A percentile compares a stretch with the other conserved stretches of the same genome.
Conservation (phyloP, 768 basidiomycete species). For the Hortiboletus campestris region DNA sequence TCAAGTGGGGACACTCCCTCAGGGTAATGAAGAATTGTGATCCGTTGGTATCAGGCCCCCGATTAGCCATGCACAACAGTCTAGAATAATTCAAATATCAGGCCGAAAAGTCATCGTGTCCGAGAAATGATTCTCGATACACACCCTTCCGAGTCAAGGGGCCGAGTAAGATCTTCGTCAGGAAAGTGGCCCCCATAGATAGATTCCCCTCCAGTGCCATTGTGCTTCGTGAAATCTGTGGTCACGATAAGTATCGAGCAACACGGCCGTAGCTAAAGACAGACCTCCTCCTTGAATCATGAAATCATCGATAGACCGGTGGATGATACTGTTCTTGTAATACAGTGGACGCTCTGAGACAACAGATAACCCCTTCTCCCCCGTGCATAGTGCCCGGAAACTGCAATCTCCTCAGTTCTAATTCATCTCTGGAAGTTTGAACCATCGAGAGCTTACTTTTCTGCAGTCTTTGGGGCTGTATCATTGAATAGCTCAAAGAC, state of each 20-base stretch:
- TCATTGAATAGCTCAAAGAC: constrained; percentile 78
- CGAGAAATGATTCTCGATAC: constrained; percentile 17
- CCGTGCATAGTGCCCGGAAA: constrained; percentile 84
- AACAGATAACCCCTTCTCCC: constrained; percentile 73
- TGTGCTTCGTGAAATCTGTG: constrained; percentile 76
- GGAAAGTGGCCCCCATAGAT: constrained; percentile 75
- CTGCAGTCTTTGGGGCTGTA: constrained; percentile 67
- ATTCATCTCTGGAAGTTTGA: background rate
- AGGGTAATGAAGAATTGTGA: constrained; percentile 89
- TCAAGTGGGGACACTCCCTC: constrained; percentile 67
- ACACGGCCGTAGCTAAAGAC: constrained; percentile 10
- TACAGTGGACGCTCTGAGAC: constrained; percentile 66
- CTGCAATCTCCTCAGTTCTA: constrained; percentile 38
- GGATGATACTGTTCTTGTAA: constrained; percentile 78
- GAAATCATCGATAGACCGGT: constrained; percentile 74
- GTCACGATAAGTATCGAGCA: background rate
- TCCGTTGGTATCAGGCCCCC: constrained; percentile 79
- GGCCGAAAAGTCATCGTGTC: background rate
- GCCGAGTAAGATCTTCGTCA: constrained; percentile 70
- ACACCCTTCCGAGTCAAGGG: constrained; percentile 64
- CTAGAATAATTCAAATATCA: constrained; percentile 29
- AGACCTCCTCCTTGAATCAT: constrained; percentile 81
- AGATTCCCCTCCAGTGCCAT: constrained; percentile 78
- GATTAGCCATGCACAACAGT: constrained; percentile 88
- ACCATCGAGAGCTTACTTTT: constrained; percentile 57